These are phyloP conservation scores for Aspergillus novoparasiticus DNA, from an alignment of 2,329 filamentous ascomycete genomes.

Conservation along the genomic window DNA sequence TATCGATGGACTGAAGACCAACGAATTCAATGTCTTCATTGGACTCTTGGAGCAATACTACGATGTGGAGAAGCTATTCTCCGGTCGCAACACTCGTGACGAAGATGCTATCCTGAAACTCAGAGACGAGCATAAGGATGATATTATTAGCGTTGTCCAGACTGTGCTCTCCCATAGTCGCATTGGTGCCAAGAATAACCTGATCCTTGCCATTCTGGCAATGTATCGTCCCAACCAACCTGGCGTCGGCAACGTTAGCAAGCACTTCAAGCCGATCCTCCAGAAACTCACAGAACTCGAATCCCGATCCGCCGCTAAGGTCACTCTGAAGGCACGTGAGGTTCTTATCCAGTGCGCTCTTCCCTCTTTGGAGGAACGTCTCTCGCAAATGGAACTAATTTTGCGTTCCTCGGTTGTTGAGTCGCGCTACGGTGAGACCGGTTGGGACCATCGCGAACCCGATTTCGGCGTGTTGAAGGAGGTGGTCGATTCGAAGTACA, in stretches of 20 bases:
- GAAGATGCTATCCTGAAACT: constrained; percentile 93
- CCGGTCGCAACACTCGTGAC: constrained; percentile 78
- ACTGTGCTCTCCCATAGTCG: constrained; percentile 92
- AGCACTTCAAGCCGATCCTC: constrained; percentile 80
- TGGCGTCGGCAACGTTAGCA: constrained; percentile 81
- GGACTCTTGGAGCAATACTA: constrained; percentile 79
- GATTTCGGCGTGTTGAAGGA: constrained; percentile 91
- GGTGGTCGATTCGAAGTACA: constrained; percentile 97
- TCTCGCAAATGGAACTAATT: constrained; percentile 97
- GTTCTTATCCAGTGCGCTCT: constrained; percentile 96
- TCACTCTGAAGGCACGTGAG: constrained; percentile 94
- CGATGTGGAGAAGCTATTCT: constrained; percentile 83
- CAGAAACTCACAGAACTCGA: constrained; percentile 89
- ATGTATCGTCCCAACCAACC: constrained; percentile 96
- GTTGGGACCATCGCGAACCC: constrained; percentile 94
- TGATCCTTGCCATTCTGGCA: constrained; percentile 87
- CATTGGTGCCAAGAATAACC: constrained; percentile 89
- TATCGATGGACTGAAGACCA: constrained; percentile 82
- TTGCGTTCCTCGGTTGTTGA: constrained; percentile 92
- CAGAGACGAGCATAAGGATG: constrained; percentile 94
- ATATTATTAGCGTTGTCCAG: constrained; percentile 80
- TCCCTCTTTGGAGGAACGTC: constrained; percentile 92
- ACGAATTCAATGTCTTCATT: constrained; percentile 83
- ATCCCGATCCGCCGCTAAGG: constrained; percentile 84
- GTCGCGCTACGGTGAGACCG: constrained; percentile 95